phyloP scores from a whole-genome alignment of 2,329 filamentous ascomycete genomes.

The Cladophialophora exuberans region DNA sequence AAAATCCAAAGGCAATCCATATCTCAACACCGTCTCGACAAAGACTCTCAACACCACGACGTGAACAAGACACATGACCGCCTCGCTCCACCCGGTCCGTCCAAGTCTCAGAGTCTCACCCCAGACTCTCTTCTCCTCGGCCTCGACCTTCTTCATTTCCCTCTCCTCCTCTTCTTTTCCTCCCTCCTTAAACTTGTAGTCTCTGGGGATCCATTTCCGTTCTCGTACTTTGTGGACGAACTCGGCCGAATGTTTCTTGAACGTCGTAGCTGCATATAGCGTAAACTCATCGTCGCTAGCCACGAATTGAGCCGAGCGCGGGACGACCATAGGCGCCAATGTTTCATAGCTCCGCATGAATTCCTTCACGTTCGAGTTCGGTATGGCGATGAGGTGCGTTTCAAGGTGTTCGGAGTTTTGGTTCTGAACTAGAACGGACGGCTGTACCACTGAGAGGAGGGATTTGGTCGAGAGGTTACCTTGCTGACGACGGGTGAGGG shows the following conservation, averaged over 20 bases:
- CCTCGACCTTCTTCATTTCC: slow-evolving; percentile 79
- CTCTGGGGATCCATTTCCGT: slow-evolving; percentile 90
- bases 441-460: slow-evolving; percentile 79
- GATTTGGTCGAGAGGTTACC: slow-evolving; percentile 95
- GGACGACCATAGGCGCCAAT: slow-evolving; percentile 86
- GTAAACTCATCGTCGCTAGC: slow-evolving; percentile 88
- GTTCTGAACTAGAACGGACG: slow-evolving; percentile 66
- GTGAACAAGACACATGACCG: slow-evolving; percentile 94
- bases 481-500: slow-evolving; percentile 84
- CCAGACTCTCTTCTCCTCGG: slow-evolving; percentile 89
- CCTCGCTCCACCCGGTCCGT: slow-evolving; percentile 92
- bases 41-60: slow-evolving; percentile 89
- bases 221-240: slow-evolving; percentile 92
- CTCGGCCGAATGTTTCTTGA: slow-evolving; percentile 86
- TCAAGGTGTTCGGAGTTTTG: slow-evolving; percentile 94
- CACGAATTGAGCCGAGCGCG: slow-evolving; percentile 78
- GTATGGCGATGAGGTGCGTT: slow-evolving; percentile 90
- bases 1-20: slow-evolving; percentile 89
- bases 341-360: slow-evolving; percentile 90
- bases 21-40: slow-evolving; percentile 96
- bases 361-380: slow-evolving; percentile 77
- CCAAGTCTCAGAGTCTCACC: slow-evolving; percentile 86
- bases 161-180: slow-evolving; percentile 85
- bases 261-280: slow-evolving; percentile 84
- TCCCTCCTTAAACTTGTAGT: slow-evolving; percentile 90